Conservation (phyloP, 2,329 filamentous ascomycete species). For the Cladophialophora immunda region DNA sequence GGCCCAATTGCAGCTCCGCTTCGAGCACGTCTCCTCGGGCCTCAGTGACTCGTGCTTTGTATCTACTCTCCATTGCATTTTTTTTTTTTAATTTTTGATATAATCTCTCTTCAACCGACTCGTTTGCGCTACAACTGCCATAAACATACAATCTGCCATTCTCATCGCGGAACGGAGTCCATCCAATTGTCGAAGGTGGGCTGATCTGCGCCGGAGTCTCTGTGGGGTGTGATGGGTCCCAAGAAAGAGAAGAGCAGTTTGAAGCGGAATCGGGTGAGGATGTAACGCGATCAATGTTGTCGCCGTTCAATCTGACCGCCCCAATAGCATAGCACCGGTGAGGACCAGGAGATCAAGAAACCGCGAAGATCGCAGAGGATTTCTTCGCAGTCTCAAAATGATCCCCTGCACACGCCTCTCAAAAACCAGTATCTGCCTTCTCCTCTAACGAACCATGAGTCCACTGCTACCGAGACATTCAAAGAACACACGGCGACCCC, state of each 20-base stretch:
- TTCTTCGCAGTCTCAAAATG: slow-evolving; percentile 63
- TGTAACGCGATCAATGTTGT: slow-evolving; percentile 39
- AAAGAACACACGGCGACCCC: slow-evolving; percentile 79
- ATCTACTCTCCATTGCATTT: not conserved
- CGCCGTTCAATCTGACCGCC: slow-evolving; percentile 41
- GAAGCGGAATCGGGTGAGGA: slow-evolving; percentile 79
- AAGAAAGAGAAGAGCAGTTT: slow-evolving; percentile 79
- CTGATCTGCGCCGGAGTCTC: not conserved
- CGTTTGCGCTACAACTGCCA: not conserved
- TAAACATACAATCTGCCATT: not conserved
- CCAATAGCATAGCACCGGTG: slow-evolving; percentile 70
- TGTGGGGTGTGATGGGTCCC: slow-evolving; percentile 51
- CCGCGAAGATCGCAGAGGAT: slow-evolving; percentile 79
- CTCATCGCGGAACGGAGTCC: not conserved
- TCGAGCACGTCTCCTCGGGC: not conserved
- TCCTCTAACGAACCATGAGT: slow-evolving; percentile 76
- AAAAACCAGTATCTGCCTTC: slow-evolving; percentile 78
- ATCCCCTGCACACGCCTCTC: slow-evolving; percentile 61
- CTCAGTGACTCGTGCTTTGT: not conserved
- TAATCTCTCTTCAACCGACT: not conserved
- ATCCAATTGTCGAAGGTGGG: not conserved
- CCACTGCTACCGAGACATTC: slow-evolving; percentile 64
- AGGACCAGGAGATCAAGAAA: slow-evolving; percentile 79
- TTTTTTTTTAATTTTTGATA: not conserved
- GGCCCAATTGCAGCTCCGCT: slow-evolving; percentile 1